A percentile compares a stretch with the other conserved stretches of the same genome.
Conservation (phyloP, 768 basidiomycete species). For the Boletus rufocinnamomeus region DNA sequence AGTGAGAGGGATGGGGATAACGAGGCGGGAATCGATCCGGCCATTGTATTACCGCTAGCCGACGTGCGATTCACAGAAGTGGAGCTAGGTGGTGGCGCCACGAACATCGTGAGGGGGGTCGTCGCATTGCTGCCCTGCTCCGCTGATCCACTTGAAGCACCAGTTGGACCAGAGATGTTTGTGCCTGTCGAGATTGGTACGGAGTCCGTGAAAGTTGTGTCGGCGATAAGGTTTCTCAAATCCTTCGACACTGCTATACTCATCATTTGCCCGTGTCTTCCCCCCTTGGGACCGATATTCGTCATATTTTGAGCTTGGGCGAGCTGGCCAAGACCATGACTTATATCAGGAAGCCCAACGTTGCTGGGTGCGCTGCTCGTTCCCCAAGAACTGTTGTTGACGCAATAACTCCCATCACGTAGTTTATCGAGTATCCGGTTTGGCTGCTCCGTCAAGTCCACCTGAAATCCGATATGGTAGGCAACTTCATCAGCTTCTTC, state of each 20-base stretch:
- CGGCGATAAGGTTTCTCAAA: constrained; percentile 49
- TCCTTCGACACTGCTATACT: constrained; percentile 50
- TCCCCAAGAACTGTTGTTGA: constrained; percentile 50
- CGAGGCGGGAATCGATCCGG: constrained; percentile 46
- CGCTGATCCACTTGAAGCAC: constrained; percentile 11
- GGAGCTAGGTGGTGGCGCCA: constrained; percentile 18
- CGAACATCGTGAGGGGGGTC: constrained; percentile 24
- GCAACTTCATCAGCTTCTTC: constrained; percentile 71
- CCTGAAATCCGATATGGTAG: constrained; percentile 95
- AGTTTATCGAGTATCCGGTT: constrained; percentile 79
- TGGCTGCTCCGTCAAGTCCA: constrained; percentile 87
- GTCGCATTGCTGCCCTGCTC: constrained; percentile 14
- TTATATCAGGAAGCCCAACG: neutral
- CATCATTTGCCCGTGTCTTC: constrained; percentile 30
- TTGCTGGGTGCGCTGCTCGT: neutral
- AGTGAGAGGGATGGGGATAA: constrained; percentile 37
- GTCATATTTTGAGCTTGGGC: constrained; percentile 23
- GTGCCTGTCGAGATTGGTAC: constrained; percentile 46
- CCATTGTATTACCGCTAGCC: constrained; percentile 18
- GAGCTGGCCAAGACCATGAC: constrained; percentile 13
- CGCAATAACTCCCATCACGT: constrained; percentile 72
- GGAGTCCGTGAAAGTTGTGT: constrained; percentile 49
- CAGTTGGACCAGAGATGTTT: constrained; percentile 35
- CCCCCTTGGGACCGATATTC: constrained; percentile 24
- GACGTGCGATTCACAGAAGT: constrained; percentile 19